Evolutionary conservation across 2,329 filamentous ascomycete species (phyloP).

Genomic region (Calonectria honghensis): DNA sequence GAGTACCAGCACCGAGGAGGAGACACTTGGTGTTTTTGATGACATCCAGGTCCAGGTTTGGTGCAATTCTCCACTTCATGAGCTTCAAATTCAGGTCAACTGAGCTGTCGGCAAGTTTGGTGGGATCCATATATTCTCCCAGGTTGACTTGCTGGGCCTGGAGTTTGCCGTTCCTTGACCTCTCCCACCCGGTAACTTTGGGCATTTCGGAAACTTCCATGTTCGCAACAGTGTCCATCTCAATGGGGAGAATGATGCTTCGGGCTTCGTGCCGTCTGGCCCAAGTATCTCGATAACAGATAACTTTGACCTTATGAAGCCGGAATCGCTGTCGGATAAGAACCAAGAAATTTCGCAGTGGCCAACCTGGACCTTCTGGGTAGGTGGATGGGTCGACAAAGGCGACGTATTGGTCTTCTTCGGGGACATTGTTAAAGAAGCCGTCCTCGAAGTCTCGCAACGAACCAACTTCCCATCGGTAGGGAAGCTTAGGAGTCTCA

Average conservation of each 20-base stretch:
- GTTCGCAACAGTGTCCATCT: constrained; percentile 70
- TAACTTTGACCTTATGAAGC: constrained; percentile 84
- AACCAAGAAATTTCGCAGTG: constrained; percentile 90
- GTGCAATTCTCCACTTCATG: constrained; percentile 98
- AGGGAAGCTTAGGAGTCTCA: constrained; percentile 71
- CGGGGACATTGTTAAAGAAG: constrained; percentile 85
- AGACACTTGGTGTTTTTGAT: constrained; percentile 95
- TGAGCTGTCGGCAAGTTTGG: constrained; percentile 90
- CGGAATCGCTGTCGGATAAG: constrained; percentile 89
- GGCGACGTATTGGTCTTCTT: constrained; percentile 87
- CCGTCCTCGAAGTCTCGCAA: constrained; percentile 87
- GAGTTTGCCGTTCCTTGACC: constrained; percentile 86
- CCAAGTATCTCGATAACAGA: constrained; percentile 93
- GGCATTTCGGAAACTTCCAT: constrained; percentile 77
- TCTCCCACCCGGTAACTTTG: constrained; percentile 96
- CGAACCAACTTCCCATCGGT: constrained; percentile 85
- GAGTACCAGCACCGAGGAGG: constrained; percentile 91
- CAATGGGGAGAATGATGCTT: constrained; percentile 84
- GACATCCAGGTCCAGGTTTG: constrained; percentile 88
- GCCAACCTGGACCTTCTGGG: constrained; percentile 91
- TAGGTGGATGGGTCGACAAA: constrained; percentile 97
- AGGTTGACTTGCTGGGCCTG: constrained; percentile 87
- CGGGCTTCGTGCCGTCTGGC: constrained; percentile 85
- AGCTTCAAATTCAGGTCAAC: constrained; percentile 97
- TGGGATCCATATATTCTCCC: constrained; percentile 94